Base-by-base conservation (phyloP, 169 alveolate genomes). In the Plasmodium billcollinsi region DNA sequence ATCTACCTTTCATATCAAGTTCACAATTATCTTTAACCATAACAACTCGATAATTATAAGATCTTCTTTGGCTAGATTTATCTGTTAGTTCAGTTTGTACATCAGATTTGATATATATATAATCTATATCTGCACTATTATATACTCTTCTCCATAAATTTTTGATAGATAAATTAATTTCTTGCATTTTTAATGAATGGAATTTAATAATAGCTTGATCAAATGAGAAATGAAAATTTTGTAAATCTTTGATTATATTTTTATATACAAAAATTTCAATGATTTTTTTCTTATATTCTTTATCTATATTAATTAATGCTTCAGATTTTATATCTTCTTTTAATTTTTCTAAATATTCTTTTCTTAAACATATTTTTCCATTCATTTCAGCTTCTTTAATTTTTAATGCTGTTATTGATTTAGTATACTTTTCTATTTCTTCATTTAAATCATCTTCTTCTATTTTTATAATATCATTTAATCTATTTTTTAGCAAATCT, bases 141-240 rank as follows among this genome's bases (percentile, higher is more conserved):
- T 98, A 98, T 39, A 98, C 98, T 88, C 98, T 95, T 63, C 98
- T 96, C 99, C 99, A 99, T 85, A 98, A 95, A 83, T 98, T 98
- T 80, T 96, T 95, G 62, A 99, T 94, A 26, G 97, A 94, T 65
- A 95, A 88, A 94, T 99, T 99, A 59, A 98, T 98, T 92, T 98
- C 99, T 62, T 95, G 97, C 99, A 99, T 98, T 96, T 98, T 94
- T 24, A 92, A 92, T 20, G 93, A 88, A 59, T 94, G 96, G 49
- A 83, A 94, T 58, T 89, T 85, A 14, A 90, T 93, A 1, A 94
- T 90, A 33, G 91, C 93, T 70, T 88, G 76, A 66, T 94, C 96
- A 26, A 94, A 93, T 29, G 88, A 61, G 73, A 92, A 92, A 54
- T 74, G 62, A 49, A 92, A 72, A 26, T 69, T 88, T 8, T 50